A percentile compares a stretch with the other conserved stretches of the same genome.
phyloP scores from a whole-genome alignment of 2,329 filamentous ascomycete genomes.

The Corynespora cassiicola region DNA sequence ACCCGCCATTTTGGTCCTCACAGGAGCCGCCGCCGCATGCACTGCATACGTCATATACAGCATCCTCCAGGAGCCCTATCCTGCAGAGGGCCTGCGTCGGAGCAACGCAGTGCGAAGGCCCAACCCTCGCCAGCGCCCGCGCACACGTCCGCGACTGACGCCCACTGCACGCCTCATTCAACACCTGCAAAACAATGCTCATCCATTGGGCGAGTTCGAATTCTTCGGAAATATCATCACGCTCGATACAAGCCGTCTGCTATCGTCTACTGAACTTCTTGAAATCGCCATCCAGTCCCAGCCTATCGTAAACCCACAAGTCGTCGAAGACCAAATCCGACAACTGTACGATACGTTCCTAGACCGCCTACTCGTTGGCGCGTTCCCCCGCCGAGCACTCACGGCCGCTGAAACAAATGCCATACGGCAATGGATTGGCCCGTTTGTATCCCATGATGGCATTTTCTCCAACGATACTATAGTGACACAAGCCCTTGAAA shows the following conservation, averaged over 20 bases:
- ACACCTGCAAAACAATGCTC: constrained; percentile 23
- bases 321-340: constrained; percentile 24
- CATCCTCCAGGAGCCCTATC: constrained; percentile 36
- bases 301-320: constrained; percentile 24
- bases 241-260: constrained; percentile 29
- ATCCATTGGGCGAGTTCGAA: constrained; percentile 31
- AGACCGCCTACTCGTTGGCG: constrained; percentile 30
- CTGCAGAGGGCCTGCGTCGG: constrained; percentile 58
- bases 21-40: constrained; percentile 63
- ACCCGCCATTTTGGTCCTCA: constrained; percentile 61
- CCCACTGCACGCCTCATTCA: constrained; percentile 18
- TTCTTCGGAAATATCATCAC: constrained; percentile 29
- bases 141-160: constrained; percentile 27
- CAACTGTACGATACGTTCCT: constrained; percentile 38
- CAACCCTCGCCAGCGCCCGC: constrained; percentile 37
- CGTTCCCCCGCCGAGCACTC: constrained; percentile 26
- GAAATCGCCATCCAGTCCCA: constrained; percentile 22
- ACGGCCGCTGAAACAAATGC: constrained; percentile 24
- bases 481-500: constrained; percentile 26
- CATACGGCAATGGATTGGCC: constrained; percentile 23
- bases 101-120: constrained; percentile 71
- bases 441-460: no score
- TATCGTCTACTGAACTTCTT: constrained; percentile 26
- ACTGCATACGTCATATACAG: constrained; percentile 66
- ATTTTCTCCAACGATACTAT: not conserved